phyloP scores from a whole-genome alignment of 148 eudicot genomes.

The Cornus controversa region DNA sequence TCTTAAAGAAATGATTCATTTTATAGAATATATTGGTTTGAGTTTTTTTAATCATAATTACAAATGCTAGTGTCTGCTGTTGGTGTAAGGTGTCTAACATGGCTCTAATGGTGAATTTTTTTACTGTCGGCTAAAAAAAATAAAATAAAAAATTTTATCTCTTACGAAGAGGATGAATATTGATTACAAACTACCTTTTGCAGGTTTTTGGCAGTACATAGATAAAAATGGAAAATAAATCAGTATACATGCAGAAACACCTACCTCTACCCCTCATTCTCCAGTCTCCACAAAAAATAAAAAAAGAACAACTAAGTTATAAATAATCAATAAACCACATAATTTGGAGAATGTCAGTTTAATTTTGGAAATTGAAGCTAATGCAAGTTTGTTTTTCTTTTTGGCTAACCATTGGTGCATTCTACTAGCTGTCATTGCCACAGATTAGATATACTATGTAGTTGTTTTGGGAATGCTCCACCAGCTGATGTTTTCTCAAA shows the following conservation, averaged over 20 bases:
- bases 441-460: neutral
- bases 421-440: neutral
- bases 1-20: neutral
- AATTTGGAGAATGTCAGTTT: neutral
- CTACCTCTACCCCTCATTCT: neutral
- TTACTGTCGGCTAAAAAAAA: neutral
- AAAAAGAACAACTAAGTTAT: too few species aligned
- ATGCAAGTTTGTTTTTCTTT: too few species aligned
- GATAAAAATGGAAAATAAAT: neutral
- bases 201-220: neutral
- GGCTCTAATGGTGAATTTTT: neutral
- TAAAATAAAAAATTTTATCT: neutral
- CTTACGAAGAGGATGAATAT: too few species aligned
- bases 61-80: neutral
- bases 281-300: neutral
- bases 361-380: too few species aligned
- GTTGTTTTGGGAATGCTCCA: neutral
- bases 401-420: too few species aligned
- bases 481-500: neutral
- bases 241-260: neutral
- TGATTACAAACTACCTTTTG: neutral
- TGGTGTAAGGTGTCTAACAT: neutral
- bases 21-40: neutral
- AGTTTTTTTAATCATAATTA: neutral
- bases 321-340: neutral